These are phyloP conservation scores for Arabidopsis arenosa DNA, from an alignment of 345 rosid species.

Conservation along the genomic window DNA sequence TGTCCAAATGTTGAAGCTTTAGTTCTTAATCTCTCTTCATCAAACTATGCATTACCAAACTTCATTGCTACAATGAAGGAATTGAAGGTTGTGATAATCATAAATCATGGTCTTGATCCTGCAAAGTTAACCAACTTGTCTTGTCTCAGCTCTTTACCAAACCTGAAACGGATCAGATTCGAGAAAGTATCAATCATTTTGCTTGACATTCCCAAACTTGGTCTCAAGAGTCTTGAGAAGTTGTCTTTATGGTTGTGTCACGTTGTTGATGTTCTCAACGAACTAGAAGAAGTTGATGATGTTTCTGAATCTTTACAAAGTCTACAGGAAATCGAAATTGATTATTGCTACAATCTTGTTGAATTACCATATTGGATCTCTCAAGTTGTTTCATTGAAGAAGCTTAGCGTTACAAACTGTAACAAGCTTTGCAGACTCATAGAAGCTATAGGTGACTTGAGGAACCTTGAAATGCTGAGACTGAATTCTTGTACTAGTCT, in stretches of 20 bases:
- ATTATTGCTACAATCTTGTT: slow-evolving; percentile 51
- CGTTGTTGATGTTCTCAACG: slow-evolving; percentile 31
- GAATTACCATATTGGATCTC: slow-evolving; percentile 50
- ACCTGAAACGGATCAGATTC: slow-evolving; percentile 59
- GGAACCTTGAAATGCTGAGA: slow-evolving; percentile 51
- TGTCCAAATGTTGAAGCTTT: slow-evolving; percentile 56
- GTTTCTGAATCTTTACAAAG: slow-evolving; percentile 47
- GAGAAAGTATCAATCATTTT: slow-evolving; percentile 51
- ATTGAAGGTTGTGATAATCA: slow-evolving; percentile 54
- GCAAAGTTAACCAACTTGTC: slow-evolving; percentile 49
- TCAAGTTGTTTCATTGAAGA: slow-evolving; percentile 48
- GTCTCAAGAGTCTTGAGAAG: slow-evolving; percentile 47
- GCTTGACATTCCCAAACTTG: slow-evolving; percentile 7
- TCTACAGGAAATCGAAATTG: slow-evolving; percentile 57
- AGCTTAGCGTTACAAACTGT: slow-evolving; percentile 63
- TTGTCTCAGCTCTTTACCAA: slow-evolving; percentile 45
- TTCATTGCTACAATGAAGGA: slow-evolving; percentile 55
- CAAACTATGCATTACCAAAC: slow-evolving; percentile 52
- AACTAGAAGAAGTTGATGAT: slow-evolving; percentile 5
- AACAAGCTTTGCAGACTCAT: slow-evolving; percentile 52
- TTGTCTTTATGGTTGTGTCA: slow-evolving; percentile 55
- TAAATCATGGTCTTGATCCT: slow-evolving; percentile 47
- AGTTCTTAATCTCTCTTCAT: slow-evolving; percentile 53
- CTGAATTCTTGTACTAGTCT: slow-evolving; percentile 56
- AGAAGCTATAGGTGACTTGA: slow-evolving; percentile 45